Conservation (phyloP, 2,329 filamentous ascomycete genomes). For the Exserohilum rostratum region DNA sequence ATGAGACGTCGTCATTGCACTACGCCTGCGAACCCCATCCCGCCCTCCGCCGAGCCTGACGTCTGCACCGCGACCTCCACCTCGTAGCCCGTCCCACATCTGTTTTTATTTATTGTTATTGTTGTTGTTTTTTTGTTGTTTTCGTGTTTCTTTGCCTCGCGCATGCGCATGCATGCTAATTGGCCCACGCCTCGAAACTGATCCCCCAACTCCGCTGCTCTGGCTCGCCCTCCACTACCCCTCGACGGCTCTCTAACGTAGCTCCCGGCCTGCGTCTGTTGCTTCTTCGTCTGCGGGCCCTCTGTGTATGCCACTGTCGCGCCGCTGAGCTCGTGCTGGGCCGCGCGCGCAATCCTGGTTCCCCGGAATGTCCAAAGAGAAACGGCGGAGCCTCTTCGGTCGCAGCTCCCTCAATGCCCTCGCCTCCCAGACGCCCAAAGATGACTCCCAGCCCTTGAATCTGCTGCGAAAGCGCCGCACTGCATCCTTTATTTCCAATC, state of each 20-base stretch:
- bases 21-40: conserved; percentile 7
- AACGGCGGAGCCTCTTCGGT: conserved; percentile 47
- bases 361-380: conserved; percentile 46
- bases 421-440: conserved; percentile 34
- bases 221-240: conserved; percentile 1
- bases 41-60: conserved; percentile 10
- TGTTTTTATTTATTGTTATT: not conserved
- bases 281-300: conserved; percentile 13
- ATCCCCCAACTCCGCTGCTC: conserved; percentile 3
- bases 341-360: conserved; percentile 31
- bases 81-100: not conserved
- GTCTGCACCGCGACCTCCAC: conserved; percentile 3
- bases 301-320: conserved; percentile 29
- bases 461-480: conserved; percentile 48
- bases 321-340: conserved; percentile 38
- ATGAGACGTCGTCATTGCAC: conserved; percentile 14
- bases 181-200: conserved; percentile 2
- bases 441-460: conserved; percentile 45
- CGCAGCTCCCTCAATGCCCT: conserved; percentile 41
- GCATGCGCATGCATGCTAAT: conserved; percentile 13
- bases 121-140: conserved; percentile 4
- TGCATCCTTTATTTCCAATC: conserved; percentile 43
- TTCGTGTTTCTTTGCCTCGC: conserved; percentile 12
- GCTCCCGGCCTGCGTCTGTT: conserved; percentile 10
- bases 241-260: not conserved